Evolutionary conservation across 257 asterid genomes (phyloP).

Genomic region (Solanum pimpinellifolium): DNA sequence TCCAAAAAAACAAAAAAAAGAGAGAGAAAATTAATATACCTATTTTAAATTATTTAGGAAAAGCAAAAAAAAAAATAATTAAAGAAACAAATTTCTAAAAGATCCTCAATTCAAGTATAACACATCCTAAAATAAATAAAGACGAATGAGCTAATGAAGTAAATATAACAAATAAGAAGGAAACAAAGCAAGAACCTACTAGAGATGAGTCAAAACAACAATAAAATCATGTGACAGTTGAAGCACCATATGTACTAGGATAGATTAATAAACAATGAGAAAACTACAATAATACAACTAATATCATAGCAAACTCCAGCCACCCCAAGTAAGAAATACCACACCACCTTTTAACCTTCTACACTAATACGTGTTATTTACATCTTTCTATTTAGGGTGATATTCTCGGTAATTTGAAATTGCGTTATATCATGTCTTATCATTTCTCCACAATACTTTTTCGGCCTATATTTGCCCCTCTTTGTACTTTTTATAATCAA

Average conservation of each 20-base stretch:
- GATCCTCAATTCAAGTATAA: neutral
- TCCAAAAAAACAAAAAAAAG: too few species aligned
- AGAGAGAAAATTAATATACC: too few species aligned
- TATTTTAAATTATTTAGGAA: neutral
- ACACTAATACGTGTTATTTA: neutral
- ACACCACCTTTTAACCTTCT: neutral
- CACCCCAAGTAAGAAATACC: neutral
- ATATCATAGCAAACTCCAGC: neutral
- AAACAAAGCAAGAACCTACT: neutral
- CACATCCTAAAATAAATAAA: too few species aligned
- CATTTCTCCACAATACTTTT: neutral
- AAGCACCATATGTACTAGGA: neutral
- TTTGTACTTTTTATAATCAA: neutral
- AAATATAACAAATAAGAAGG: neutral
- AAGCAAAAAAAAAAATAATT: too few species aligned
- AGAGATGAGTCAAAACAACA: neutral
- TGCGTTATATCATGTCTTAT: neutral
- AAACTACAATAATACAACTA: too few species aligned
- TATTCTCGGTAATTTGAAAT: fast-evolving
- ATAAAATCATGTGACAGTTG: neutral
- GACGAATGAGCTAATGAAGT: neutral
- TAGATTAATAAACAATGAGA: neutral
- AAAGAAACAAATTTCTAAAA: too few species aligned
- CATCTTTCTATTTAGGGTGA: neutral
- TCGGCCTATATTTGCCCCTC: neutral